Base-by-base conservation (phyloP, 2,329 filamentous ascomycete genomes). In the Cytospora leucostoma region DNA sequence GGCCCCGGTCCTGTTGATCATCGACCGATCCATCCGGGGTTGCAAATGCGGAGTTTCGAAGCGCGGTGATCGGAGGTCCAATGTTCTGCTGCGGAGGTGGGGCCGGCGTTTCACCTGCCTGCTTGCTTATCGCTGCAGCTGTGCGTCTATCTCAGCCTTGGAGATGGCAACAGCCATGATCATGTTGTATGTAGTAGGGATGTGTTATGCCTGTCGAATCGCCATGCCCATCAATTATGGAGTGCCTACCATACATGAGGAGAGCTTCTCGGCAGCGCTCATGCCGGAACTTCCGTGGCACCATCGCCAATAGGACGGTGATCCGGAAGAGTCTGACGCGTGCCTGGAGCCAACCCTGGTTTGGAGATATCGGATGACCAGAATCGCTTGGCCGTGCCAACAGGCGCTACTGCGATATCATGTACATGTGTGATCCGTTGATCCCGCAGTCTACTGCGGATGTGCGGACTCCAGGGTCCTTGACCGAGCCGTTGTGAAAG, bases 301-400 rank as follows among this genome's bases (percentile, higher is more conserved):
- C 47, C 19, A 7, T 64, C 58, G 38, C 62, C 62, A 64, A 64
- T 58, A 38, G 59, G 59, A 56, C 55, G 33, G 50, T 51, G 34
- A 38, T 32, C 57, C 49, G 54, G 40, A 44, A 40, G 61, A 32
- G 27, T 47, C 51, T 33, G 50, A 54, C 55, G 32, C 59, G 59
- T 58, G 32, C 59, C 59, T 62, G 59, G 40, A 57, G 33, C 63
- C 50, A 58, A 38, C 21, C 50, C 55, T 21, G 19, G 38, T 49
- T 44, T 40, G 58, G 53, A 51, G 54, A 35, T 13, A 50, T 44
- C 21, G 59, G 49, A 32, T 52, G 19, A 34, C 53, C 13, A 21
- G 38, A 59, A 38, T 62, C 44, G 47, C 27, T 52, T 44, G 27
- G 27, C 27, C 27, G 4, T 27, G 27, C 27, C 27, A 27, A 27